Evolutionary conservation across 1,284 basidiomycete species (phyloP), one percentile per base, ranked within the genome.

Genomic region (Violaceomyces palustris): DNA sequence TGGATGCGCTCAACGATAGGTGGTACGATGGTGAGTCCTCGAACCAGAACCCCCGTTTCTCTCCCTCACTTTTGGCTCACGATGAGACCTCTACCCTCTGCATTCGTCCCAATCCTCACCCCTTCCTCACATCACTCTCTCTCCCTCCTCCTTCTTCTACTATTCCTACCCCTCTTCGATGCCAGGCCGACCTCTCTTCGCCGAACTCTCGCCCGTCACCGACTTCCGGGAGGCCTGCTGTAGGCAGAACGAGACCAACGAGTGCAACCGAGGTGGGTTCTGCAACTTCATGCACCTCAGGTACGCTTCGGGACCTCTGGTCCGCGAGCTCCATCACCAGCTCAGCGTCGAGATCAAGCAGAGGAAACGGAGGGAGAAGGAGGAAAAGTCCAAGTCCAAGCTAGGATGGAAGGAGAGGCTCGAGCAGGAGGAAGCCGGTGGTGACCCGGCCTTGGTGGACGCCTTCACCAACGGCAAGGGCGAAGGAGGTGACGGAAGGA

Each of bases 161-260:
- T n/a, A n/a, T n/a, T n/a, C n/a, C n/a, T n/a, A n/a, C n/a, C n/a
- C n/a, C n/a, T n/a, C n/a, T n/a, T n/a, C n/a, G 40, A 84, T 89
- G 39, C n/a, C n/a, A n/a, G n/a, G n/a, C n/a, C n/a, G n/a, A n/a
- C 94, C 94, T 4, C 77, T 99, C n/a, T 93, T 93, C 67, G 90
- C 90, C n/a, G 94, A 99, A 71, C 80, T 99, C 19, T 93, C 89
- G 1, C 94, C 94, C 5, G 94, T 99, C 12, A 98, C 92, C 25
- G 94, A 99, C 76, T 99, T 99, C 74, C 84, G 93, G 41, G 94
- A 99, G 77, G 93, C 93, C 0, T 98, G 94, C 74, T 99, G 94
- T 75, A 81, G 94, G 35, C 94, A 98, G 75, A 66, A 73, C 49
- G 70, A 73, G 45, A 70, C 65, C 62, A 92, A 93, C 9, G 90